These are phyloP conservation scores for Albatrellus ellisii DNA, from an alignment of 768 basidiomycete species.

Conservation along the genomic window DNA sequence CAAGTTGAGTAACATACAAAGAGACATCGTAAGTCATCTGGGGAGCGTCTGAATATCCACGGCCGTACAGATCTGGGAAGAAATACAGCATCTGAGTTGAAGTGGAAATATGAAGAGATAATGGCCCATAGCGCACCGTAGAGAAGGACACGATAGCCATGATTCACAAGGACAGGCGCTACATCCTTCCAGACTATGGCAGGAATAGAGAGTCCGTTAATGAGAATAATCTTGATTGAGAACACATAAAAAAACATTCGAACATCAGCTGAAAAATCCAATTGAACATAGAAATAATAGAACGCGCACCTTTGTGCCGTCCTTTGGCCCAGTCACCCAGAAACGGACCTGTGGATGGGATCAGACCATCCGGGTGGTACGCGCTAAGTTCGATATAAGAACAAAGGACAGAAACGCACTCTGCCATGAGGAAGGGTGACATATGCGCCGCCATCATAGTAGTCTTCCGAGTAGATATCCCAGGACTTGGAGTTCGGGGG, in stretches of 20 bases:
- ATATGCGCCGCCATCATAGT: constrained; percentile 50
- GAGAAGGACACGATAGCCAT: constrained; percentile 60
- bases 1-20: constrained; percentile 68
- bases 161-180: constrained; percentile 45
- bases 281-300: background rate
- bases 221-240: constrained; percentile 52
- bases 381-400: background rate
- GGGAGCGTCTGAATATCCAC: constrained; percentile 76
- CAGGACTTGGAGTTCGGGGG: constrained; percentile 43
- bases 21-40: constrained; percentile 49
- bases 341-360: constrained; percentile 42
- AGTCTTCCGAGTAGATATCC: constrained; percentile 61
- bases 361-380: background rate
- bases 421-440: constrained; percentile 51
- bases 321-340: constrained; percentile 63
- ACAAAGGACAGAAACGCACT: constrained; percentile 23
- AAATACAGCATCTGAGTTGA: background rate
- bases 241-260: too few species aligned
- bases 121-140: constrained; percentile 37
- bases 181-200: constrained; percentile 70
- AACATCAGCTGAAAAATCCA: background rate
- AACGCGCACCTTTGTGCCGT: constrained; percentile 44
- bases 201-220: constrained; percentile 70
- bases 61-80: constrained; percentile 57
- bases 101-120: background rate